These are phyloP conservation scores for Penicillium bovifimosum DNA, from an alignment of 495 filamentous ascomycete genomes.

Conservation along the genomic window DNA sequence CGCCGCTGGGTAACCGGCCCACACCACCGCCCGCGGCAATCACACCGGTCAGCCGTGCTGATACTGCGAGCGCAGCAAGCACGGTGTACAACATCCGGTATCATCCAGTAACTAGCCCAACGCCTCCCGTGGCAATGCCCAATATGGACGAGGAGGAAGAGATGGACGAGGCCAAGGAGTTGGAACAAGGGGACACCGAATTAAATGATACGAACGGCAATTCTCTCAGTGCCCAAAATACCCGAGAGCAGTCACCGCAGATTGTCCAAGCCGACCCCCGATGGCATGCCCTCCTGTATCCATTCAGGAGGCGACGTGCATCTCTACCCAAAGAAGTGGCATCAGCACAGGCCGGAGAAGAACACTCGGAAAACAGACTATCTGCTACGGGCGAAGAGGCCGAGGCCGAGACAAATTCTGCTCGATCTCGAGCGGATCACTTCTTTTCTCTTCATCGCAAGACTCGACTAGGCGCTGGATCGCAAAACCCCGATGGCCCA, in stretches of 20 bases:
- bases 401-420: slow-evolving; percentile 6
- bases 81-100: slow-evolving; percentile 83
- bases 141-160: slow-evolving; percentile 37
- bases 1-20: slow-evolving; percentile 41
- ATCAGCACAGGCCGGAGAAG: slow-evolving; percentile 42
- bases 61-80: slow-evolving; percentile 70
- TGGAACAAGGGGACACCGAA: slow-evolving; percentile 15
- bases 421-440: slow-evolving; percentile 19
- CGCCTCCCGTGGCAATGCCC: slow-evolving; percentile 44
- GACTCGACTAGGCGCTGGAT: slow-evolving; percentile 18
- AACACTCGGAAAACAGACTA: slow-evolving; percentile 15
- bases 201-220: slow-evolving; percentile 8
- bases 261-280: slow-evolving; percentile 32
- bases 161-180: slow-evolving; percentile 29
- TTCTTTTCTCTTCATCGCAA: slow-evolving; percentile 32
- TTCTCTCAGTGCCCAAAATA: slow-evolving; percentile 9
- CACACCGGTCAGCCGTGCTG: slow-evolving; percentile 71
- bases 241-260: slow-evolving; percentile 30
- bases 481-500: slow-evolving; percentile 26
- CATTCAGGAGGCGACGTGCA: slow-evolving; percentile 48
- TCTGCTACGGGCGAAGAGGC: slow-evolving; percentile 25
- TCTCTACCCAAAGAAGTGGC: slow-evolving; percentile 53
- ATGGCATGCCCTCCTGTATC: slow-evolving; percentile 49
- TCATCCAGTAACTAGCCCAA: slow-evolving; percentile 67
- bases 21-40: slow-evolving; percentile 58